Percentiles rank a stretch among this genome's conserved stretches.
Evolutionary conservation across 2,329 filamentous ascomycete species (phyloP).

Genomic region (Epichloe brachyelytri): DNA sequence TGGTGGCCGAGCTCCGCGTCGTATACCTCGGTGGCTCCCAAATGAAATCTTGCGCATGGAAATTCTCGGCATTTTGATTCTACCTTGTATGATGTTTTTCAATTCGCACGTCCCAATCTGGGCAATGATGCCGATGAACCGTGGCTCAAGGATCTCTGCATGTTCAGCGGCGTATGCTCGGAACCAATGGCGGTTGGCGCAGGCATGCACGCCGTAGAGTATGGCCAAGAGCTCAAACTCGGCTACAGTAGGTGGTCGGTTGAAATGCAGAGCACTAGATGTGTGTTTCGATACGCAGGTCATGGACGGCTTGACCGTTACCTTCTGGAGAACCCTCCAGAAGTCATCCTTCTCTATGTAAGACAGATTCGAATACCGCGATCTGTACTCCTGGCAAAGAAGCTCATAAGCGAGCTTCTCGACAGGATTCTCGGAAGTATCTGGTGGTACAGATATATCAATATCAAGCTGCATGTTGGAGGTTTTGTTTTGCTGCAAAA

Average conservation of each 20-base stretch:
- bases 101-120: neutral
- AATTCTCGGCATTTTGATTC: neutral
- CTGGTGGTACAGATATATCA: neutral
- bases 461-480: neutral
- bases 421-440: neutral
- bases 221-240: neutral
- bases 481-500: too few relatives aligned
- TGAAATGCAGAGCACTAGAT: too few relatives aligned
- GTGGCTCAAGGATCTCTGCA: neutral
- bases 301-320: neutral
- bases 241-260: neutral
- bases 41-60: neutral
- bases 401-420: neutral
- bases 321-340: neutral
- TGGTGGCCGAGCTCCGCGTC: neutral
- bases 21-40: too few relatives aligned
- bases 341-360: neutral
- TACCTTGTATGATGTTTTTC: neutral
- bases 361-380: neutral
- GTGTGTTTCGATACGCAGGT: neutral
- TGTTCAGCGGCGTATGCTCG: neutral
- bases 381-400: neutral
- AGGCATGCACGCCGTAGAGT: neutral
- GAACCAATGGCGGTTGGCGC: neutral
- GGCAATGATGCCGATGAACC: neutral